phyloP scores from a whole-genome alignment of 2,329 filamentous ascomycete genomes.

The Penicillium digitatum region DNA sequence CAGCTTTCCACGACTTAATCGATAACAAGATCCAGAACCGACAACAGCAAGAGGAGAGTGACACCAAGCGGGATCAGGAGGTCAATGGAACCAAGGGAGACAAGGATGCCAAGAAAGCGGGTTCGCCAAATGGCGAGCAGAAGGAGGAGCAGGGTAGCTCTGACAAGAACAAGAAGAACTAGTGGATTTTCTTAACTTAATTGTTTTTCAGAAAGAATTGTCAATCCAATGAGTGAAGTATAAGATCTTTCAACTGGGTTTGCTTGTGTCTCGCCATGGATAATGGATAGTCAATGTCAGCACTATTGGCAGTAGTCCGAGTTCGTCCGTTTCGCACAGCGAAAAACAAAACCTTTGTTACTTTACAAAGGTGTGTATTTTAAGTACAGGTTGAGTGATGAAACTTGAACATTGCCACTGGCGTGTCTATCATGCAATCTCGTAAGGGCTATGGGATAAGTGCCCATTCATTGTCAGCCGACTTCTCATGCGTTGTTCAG shows the following conservation, averaged over 20 bases:
- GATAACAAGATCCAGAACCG: constrained; percentile 99
- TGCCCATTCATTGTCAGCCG: background rate
- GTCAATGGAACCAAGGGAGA: constrained; percentile 64
- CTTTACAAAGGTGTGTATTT: background rate
- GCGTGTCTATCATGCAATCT: background rate
- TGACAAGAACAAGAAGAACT: constrained; percentile 56
- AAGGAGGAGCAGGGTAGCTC: constrained; percentile 53
- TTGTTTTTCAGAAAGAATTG: background rate
- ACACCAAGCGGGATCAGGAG: constrained; percentile 68
- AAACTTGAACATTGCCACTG: background rate
- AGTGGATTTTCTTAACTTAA: constrained; percentile 10
- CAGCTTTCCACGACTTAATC: constrained; percentile 97
- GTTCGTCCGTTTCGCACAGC: background rate
- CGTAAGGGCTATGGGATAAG: background rate
- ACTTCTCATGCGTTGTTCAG: background rate
- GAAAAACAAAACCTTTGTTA: background rate
- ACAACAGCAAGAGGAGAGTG: constrained; percentile 94
- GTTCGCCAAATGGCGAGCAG: constrained; percentile 52
- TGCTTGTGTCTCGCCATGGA: background rate
- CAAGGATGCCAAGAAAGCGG: constrained; percentile 51
- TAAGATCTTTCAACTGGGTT: constrained; percentile 18
- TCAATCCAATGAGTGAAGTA: constrained; percentile 23
- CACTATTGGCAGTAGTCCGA: background rate
- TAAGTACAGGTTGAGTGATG: background rate
- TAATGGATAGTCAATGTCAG: constrained; percentile 19